Evolutionary conservation across 495 filamentous ascomycete genomes (phyloP), one percentile per base, ranked within the genome.

Genomic region (Geoglossum glabrum): DNA sequence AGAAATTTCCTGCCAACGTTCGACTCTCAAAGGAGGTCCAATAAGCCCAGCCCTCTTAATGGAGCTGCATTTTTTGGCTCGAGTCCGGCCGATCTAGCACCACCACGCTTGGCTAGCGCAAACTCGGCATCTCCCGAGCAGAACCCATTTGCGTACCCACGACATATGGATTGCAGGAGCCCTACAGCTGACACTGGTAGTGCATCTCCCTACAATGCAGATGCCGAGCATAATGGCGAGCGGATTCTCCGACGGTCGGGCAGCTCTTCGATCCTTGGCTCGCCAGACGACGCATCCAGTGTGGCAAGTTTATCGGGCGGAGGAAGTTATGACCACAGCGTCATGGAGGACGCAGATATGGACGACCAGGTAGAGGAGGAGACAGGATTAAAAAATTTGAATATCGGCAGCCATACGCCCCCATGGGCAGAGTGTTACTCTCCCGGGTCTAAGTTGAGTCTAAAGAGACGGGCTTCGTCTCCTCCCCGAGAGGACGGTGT

Each of bases 391-490:
- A 64, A 64, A 59, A 64, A 70, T 40, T 63, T 73, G 47, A 65
- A 69, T 55, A 65, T 73, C 49, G 66, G 65, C 56, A 70, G 72
- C 43, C 63, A 66, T 36, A 73, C 57, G 67, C 74, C 63, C 68
- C 68, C 59, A 66, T 63, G 60, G 60, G 66, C 68, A 57, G 74
- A 73, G 62, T 66, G 70, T 36, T 67, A 71, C 56, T 70, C 67
- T 58, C 70, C 72, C 56, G 67, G 66, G 43, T 66, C 67, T 52
- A 66, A 67, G 63, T 45, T 77, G 68, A 74, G 86, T 60, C 70
- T 84, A 67, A 95, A 95, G 67, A 77, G 88, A 59, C 74, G 86
- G 56, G 87, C 88, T 26, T 88, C 86, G 1, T 90, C 86, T 26
- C 85, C 87, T 26, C 85, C 82, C 1, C 61, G 65, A 13, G 71